Evolutionary conservation across 2,329 filamentous ascomycete species (phyloP).

Genomic region (Talaromyces rugulosus): DNA sequence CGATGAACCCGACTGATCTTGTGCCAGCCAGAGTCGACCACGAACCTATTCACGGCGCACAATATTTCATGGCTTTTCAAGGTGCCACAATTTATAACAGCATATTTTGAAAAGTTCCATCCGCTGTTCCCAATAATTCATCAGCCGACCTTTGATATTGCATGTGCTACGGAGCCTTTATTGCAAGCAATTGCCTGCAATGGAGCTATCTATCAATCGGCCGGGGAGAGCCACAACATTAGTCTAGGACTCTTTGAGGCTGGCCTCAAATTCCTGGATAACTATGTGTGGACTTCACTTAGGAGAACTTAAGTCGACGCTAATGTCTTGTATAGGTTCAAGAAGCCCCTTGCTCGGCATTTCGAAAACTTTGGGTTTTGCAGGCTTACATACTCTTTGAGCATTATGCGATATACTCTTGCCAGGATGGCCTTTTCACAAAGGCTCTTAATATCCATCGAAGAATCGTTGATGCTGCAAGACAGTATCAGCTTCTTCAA

Average conservation of each 20-base stretch:
- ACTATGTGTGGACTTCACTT: neutral
- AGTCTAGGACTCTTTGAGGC: neutral
- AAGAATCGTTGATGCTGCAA: neutral
- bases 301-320: neutral
- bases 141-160: conserved; percentile 4
- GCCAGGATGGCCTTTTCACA: neutral
- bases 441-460: conserved; percentile 1
- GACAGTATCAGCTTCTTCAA: neutral
- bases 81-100: neutral
- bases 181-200: conserved; percentile 3
- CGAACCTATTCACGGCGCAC: neutral
- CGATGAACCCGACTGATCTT: neutral
- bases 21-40: neutral
- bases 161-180: neutral
- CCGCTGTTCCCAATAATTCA: neutral
- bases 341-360: neutral
- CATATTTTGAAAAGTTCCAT: conserved; percentile 5
- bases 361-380: neutral
- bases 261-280: neutral
- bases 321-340: neutral
- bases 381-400: conserved; percentile 4
- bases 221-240: neutral
- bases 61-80: conserved; percentile 4
- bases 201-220: neutral
- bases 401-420: neutral